A percentile compares a stretch with the other conserved stretches of the same genome.
Evolutionary conservation across 495 filamentous ascomycete species (phyloP).

Genomic region (Cudoniella acicularis): DNA sequence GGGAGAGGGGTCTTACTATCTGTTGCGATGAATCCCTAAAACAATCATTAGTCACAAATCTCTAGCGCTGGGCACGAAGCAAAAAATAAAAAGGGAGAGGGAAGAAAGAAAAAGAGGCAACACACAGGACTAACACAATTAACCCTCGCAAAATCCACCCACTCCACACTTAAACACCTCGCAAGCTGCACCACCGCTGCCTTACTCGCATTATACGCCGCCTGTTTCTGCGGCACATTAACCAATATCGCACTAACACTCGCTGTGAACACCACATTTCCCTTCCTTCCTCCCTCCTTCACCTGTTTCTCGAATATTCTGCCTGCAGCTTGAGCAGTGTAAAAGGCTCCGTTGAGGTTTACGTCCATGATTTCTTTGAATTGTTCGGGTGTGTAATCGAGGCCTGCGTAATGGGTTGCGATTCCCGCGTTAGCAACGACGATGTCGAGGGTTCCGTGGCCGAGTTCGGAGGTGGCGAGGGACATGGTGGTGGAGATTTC

Average conservation of each 20-base stretch:
- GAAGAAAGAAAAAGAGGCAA: no score
- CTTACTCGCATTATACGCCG: constrained; percentile 76
- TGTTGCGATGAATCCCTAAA: constrained; percentile 79
- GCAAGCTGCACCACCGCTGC: constrained; percentile 80
- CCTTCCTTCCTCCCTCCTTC: constrained; percentile 19
- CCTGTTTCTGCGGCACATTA: constrained; percentile 55
- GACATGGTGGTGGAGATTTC: constrained; percentile 55
- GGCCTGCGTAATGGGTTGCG: neutral
- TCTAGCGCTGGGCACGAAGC: no score
- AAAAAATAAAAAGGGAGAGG: no score
- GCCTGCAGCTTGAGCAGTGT: constrained; percentile 5
- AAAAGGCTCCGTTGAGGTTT: constrained; percentile 3
- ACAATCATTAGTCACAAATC: no score
- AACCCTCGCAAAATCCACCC: constrained; percentile 68
- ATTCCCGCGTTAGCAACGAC: constrained; percentile 2
- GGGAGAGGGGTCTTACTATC: no score
- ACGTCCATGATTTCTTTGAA: neutral
- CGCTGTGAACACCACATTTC: constrained; percentile 49
- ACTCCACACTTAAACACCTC: constrained; percentile 81
- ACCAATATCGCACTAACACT: constrained; percentile 51
- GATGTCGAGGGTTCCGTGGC: neutral
- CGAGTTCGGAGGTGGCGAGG: neutral
- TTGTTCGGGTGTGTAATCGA: neutral
- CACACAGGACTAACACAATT: constrained; percentile 70
- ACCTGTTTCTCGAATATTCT: neutral